Evolutionary conservation across 2,329 filamentous ascomycete genomes (phyloP), one percentile per base, ranked within the genome.

Genomic region (Curvularia verruculosa): DNA sequence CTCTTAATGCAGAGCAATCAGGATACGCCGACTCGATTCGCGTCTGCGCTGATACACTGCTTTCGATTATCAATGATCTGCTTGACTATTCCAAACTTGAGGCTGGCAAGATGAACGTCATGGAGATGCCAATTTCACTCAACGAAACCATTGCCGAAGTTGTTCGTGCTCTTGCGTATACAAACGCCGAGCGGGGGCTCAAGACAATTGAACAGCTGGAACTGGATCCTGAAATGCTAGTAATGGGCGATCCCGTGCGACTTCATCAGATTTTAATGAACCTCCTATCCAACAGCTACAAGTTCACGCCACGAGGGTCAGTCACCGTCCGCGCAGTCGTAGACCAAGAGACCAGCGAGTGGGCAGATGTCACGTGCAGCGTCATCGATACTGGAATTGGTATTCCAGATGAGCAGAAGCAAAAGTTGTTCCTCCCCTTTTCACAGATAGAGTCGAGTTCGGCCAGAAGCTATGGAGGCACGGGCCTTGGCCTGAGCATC

Each of bases 381-480:
- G 92, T 97, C 29, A 83, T 88, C 49, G 93, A 97, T 72, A 96
- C 92, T 0, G 93, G 93, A 28, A 96, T 97, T 59, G 93, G 93
- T 18, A 96, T 97, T 54, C 89, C 91, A 0, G 85, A 89, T 19
- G 88, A 94, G 72, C 89, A 93, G 67, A 83, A 94, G 47, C 87
- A 89, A 59, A 95, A 95, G 60, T 83, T 97, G 1, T 97, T 97
- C 83, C 86, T 92, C 66, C 93, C 93, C 0, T 97, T 97, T 72
- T 94, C 90, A 53, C 93, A 97, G 77, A 93, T 94, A 1, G 93
- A 97, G 76, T 90, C 89, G 46, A 95, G 91, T 66, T 96, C 92
- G 2, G 92, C 92, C 52, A 84, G 93, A 50, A 95, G 92, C 71
- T 97, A 96, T 67, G 93, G 93, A 39, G 93, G 93, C 41, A 96